phyloP scores from a whole-genome alignment of 352 stramenopile genomes.

The Globisporangium polare region DNA sequence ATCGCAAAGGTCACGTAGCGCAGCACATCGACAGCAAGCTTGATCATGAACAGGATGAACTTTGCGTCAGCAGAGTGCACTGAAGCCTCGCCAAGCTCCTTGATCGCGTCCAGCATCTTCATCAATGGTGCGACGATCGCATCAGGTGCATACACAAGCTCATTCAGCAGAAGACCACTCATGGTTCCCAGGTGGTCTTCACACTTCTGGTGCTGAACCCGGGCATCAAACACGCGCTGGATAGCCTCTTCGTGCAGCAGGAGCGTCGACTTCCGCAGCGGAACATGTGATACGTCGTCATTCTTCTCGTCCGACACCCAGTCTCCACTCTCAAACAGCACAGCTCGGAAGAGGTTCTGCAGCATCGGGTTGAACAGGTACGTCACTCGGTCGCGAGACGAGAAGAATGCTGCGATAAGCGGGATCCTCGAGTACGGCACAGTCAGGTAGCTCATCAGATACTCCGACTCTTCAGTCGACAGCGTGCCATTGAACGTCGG shows the following conservation, averaged over 20 bases:
- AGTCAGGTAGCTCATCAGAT: slow-evolving; percentile 98
- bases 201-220: slow-evolving; percentile 73
- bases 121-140: slow-evolving; percentile 68
- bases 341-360: slow-evolving; percentile 78
- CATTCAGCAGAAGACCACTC: slow-evolving; percentile 97
- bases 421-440: slow-evolving; percentile 98
- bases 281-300: slow-evolving; percentile 71
- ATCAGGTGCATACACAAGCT: slow-evolving; percentile 95
- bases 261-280: slow-evolving; percentile 78
- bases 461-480: slow-evolving; percentile 95
- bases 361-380: slow-evolving; percentile 86
- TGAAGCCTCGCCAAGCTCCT: slow-evolving; percentile 74
- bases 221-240: slow-evolving; percentile 65
- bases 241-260: slow-evolving; percentile 79
- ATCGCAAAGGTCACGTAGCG: slow-evolving; percentile 77
- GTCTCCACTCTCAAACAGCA: slow-evolving; percentile 88
- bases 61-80: slow-evolving; percentile 79
- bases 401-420: slow-evolving; percentile 97
- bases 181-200: slow-evolving; percentile 93
- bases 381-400: slow-evolving; percentile 84
- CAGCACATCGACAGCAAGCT: slow-evolving; percentile 73
- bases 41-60: slow-evolving; percentile 89
- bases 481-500: slow-evolving; percentile 96
- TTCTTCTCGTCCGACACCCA: slow-evolving; percentile 66
- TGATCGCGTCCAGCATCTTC: slow-evolving; percentile 81